Percentiles rank a stretch among this genome's conserved stretches.
These are phyloP conservation scores for Rhododendron mucronatum DNA, from an alignment of 148 eudicot species.

Conservation along the genomic window DNA sequence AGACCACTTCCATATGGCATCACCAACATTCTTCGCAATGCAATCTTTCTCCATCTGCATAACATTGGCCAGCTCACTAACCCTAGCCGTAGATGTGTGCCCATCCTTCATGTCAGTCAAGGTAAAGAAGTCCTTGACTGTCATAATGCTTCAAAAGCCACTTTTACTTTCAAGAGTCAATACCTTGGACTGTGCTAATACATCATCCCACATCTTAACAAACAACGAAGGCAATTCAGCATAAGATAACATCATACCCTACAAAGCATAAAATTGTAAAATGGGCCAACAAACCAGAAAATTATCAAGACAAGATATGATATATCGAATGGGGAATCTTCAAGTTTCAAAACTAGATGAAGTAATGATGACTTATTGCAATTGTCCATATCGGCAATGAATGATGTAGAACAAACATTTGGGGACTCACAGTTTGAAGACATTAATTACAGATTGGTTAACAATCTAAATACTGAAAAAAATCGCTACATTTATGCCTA, in stretches of 20 bases:
- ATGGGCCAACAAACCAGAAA: neutral
- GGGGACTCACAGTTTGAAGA: neutral
- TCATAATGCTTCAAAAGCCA: conserved; percentile 43
- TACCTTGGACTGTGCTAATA: neutral
- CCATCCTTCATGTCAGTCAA: conserved; percentile 82
- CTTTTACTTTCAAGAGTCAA: neutral
- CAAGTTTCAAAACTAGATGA: neutral
- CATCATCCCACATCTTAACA: neutral
- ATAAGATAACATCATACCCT: neutral
- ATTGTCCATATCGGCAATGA: neutral
- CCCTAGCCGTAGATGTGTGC: conserved; percentile 59
- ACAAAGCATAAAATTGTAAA: neutral
- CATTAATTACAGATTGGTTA: neutral
- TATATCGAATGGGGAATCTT: no score
- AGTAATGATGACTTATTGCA: neutral
- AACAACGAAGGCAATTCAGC: neutral
- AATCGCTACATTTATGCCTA: neutral
- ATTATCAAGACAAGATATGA: neutral
- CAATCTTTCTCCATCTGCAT: conserved; percentile 55
- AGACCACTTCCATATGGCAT: conserved; percentile 64
- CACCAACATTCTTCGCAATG: conserved; percentile 41
- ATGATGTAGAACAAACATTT: neutral
- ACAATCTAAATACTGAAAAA: neutral
- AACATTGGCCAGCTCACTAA: conserved; percentile 56
- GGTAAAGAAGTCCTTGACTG: conserved; percentile 69